Conservation (phyloP, 495 filamentous ascomycete genomes). For the Chlorociboria aeruginascens region DNA sequence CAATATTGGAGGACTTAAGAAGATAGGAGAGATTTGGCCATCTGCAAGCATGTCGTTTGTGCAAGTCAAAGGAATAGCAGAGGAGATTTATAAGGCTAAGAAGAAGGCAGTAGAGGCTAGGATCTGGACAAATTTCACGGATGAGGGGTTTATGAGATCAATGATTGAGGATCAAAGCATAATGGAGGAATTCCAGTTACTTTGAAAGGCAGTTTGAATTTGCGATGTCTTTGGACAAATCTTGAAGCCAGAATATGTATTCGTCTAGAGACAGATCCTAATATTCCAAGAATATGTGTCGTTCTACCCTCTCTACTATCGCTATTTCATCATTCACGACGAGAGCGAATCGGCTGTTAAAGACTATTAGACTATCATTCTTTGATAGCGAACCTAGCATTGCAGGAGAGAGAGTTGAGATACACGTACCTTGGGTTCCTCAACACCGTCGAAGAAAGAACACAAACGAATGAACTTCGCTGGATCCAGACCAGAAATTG, state of each 20-base stretch:
- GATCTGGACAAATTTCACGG: slow-evolving; percentile 39
- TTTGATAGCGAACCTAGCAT: no score
- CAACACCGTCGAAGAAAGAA: no score
- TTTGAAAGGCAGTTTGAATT: not conserved
- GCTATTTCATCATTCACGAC: no score
- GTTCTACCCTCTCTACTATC: no score
- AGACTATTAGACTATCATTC: no score
- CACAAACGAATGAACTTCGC: no score
- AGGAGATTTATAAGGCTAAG: slow-evolving; percentile 48
- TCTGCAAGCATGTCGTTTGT: slow-evolving; percentile 59
- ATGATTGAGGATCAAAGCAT: slow-evolving; percentile 41
- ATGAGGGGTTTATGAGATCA: slow-evolving; percentile 42
- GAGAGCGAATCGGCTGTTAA: no score
- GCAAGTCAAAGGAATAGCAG: slow-evolving; percentile 62
- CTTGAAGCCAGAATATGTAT: not conserved
- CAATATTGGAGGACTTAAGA: slow-evolving; percentile 72
- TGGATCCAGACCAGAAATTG: no score
- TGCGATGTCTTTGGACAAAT: not conserved
- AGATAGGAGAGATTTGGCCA: slow-evolving; percentile 63
- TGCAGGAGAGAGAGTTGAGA: no score
- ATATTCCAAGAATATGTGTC: no score
- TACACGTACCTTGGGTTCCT: no score
- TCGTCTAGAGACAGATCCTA: not conserved
- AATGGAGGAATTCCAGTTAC: slow-evolving; percentile 34
- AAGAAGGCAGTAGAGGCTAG: slow-evolving; percentile 36